Evolutionary conservation across 306 rosid species (phyloP), one percentile per base, ranked within the genome.

Genomic region (Citrullus amarus): DNA sequence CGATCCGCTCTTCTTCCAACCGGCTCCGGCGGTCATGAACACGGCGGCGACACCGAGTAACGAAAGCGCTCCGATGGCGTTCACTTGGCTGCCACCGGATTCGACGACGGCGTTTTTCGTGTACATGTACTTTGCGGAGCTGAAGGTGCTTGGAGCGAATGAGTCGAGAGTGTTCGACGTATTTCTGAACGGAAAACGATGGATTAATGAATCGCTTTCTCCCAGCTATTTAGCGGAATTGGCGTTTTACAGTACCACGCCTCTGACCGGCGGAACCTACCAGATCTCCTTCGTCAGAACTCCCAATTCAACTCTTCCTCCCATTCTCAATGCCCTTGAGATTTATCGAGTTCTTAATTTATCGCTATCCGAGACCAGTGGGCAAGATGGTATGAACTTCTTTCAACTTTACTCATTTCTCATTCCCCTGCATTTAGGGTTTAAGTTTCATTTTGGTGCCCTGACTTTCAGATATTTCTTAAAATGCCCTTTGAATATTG

Each of bases 321-420:
- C 94, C 5, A 85, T 90, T 44, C 76, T 90, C 55, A 90, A 90
- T 67, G 94, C 87, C 43, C 6, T 86, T 72, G 91, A 90, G 80
- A 54, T 88, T 61, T 90, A 86, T 69, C 0, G 50, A 4, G 56
- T 43, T 0, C 75, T 54, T 43, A 82, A 84, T 13, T 69, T 85
- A 69, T 59, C 79, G 22, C 77, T 86, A 3, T 28, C n/a, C 44
- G 84, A 83, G 72, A 86, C 91, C n/a, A 46, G 74, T 57, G 83
- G 75, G 70, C 55, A 54, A 54, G 89, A 88, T 62, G 84, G 93
- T 90, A 79, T 36, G 84, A 11, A 59, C 7, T 90, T 72, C 30
- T 79, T 7, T 46, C 2, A 15, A 44, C 22, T 46, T 50, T 62
- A 48, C 66, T 12, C 9, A 1, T 77, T 34, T 43, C 54, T 13